These are phyloP conservation scores for Amyloporia xantha DNA, from an alignment of 768 basidiomycete genomes.

Conservation along the genomic window DNA sequence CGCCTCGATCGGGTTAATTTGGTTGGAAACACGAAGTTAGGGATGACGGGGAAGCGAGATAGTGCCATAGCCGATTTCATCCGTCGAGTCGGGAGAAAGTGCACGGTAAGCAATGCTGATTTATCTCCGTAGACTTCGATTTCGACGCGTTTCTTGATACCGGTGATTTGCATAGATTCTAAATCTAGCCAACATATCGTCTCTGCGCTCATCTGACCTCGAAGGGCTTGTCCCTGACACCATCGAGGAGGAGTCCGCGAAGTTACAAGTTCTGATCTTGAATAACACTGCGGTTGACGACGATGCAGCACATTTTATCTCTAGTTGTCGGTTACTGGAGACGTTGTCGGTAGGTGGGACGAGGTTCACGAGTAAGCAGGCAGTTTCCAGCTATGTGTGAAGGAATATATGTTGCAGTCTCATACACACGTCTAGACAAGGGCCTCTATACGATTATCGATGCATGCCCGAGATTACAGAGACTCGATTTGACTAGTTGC, in stretches of 20 bases:
- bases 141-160: not conserved
- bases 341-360: constrained; percentile 51
- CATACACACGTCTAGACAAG: constrained; percentile 31
- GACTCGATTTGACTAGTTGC: constrained; percentile 62
- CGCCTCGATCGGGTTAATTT: constrained; percentile 49
- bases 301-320: constrained; percentile 43
- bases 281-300: constrained; percentile 62
- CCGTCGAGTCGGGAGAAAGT: constrained; percentile 46
- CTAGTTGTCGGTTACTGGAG: constrained; percentile 41
- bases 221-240: constrained; percentile 37
- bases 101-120: constrained; percentile 38
- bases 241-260: constrained; percentile 27
- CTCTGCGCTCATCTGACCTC: constrained; percentile 45
- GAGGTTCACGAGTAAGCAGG: constrained; percentile 48
- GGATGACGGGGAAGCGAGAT: constrained; percentile 27
- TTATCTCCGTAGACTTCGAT: too few species aligned
- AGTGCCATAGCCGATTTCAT: constrained; percentile 42
- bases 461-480: constrained; percentile 43
- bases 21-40: constrained; percentile 59
- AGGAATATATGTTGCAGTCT: not conserved
- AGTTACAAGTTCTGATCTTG: constrained; percentile 43
- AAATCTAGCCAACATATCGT: constrained; percentile 49
- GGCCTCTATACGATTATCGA: constrained; percentile 55
- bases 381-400: not conserved
- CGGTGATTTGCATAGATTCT: constrained; percentile 36